Evolutionary conservation across 2,329 filamentous ascomycete species (phyloP), one percentile per base, ranked within the genome.

Genomic region (Botryotinia globosa): DNA sequence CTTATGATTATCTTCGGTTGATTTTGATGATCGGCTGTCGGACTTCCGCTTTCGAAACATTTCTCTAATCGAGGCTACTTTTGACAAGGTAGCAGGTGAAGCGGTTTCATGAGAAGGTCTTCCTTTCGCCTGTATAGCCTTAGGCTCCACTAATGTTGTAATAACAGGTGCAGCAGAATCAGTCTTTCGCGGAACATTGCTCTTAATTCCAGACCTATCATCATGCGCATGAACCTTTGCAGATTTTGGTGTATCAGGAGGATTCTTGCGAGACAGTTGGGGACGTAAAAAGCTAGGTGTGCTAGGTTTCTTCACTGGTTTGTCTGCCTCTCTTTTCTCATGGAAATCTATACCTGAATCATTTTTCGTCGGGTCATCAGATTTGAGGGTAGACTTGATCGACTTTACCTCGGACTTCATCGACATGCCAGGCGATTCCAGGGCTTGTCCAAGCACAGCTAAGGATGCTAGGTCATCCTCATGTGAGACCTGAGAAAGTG

Each of bases 391-490:
- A 58, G 32, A 45, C 5, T 65, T 59, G 25, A 32, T n/a, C 4
- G 37, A 20, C n/a, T 48, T 48, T 10, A 16, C 45, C 45, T 45
- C 20, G 44, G 45, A 48, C 42, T 63, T 58, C 6, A 56, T 56
- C 16, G 67, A 39, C n/a, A 39, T 34, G 12, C 4, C 48, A 54
- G 67, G 66, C 25, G 68, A 69, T 25, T 71, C 68, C n/a, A 78
- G 68, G 68, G 70, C 74, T 34, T 71, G 32, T 12, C 73, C 73
- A 22, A 77, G 73, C 22, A 74, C 65, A 48, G 73, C 73, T 44
- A 77, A 66, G 51, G 76, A 78, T 34, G 73, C 72, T 45, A 74
- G 59, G 51, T 78, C 77, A 42, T 77, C 73, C 45, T 77, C 75
- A 42, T 77, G 72, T 22, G 77, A 78, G 37, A 78, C 29, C 34